Evolutionary conservation across 164 flowering plant genomes (phyloP), one percentile per base, ranked within the genome.

Genomic region (Hamamelis virginiana): DNA sequence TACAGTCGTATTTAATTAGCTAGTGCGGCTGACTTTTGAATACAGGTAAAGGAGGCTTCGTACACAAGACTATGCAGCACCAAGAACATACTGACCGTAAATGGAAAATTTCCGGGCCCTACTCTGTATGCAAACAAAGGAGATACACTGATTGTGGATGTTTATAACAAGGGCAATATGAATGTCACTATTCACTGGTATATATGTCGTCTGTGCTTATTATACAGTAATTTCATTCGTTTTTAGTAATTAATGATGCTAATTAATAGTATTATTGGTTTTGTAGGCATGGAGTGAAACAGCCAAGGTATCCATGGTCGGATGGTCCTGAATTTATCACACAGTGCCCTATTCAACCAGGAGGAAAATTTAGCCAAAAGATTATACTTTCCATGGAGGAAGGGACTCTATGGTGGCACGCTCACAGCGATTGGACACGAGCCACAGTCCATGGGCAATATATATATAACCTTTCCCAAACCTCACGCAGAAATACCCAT

Each of bases 21-120:
- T n/a, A n/a, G n/a, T n/a, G n/a, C n/a, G n/a, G n/a, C n/a, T 53
- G 58, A 53, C 8, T 9, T 18, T 15, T 4, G 8, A 53, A 53
- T 53, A 1, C 75, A 79, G 82, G 68, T 79, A 25, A 28, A 67
- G n/a, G 70, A 69, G 28, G 19, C 62, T 27, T 58, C 75, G 5
- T 73, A 70, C 69, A 76, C 75, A n/a, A 70, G 70, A 21, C 68
- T 78, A 0, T 78, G 81, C 62, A 66, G 63, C 47, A 73, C 77
- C 1, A 76, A 76, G 59, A 59, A 56, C n/a, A 72, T 72, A 14
- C 50, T 78, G 59, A 75, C 81, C 0, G 74, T 75, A 10, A 78
- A 78, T 28, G 81, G 81, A 2, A 14, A 59, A 33, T 71, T 74
- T 45, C 81, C 81, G 0, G 81, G 81, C 12, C 81, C 81, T 10